Evolutionary conservation across 2,329 filamentous ascomycete species (phyloP), one percentile per base, ranked within the genome.

Genomic region (Fusarium sp.): DNA sequence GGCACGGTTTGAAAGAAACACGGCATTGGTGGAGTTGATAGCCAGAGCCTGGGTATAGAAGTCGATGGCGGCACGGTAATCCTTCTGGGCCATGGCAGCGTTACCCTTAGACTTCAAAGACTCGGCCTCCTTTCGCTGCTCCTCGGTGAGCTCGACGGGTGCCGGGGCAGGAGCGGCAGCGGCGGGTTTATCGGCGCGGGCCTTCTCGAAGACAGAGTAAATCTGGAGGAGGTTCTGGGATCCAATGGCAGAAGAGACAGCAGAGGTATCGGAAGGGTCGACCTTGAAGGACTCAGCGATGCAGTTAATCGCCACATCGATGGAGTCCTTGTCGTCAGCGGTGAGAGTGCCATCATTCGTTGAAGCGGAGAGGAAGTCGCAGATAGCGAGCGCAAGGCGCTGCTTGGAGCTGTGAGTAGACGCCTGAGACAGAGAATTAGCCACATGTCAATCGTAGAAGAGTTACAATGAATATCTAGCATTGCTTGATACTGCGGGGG

Each of bases 1-100:
- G 13, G 96, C 96, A 71, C 96, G 93, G 88, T 99, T 99, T 67
- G 93, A 97, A 40, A 99, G 91, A 85, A 96, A 99, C 80, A 99
- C 96, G 39, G 94, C 92, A 82, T 99, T 98, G 70, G 88, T 84
- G 3, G 96, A 93, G 71, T 92, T 82, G 53, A 97, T 84, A 56
- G 88, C 85, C 25, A 99, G 88, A 6, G 96, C 96, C 79, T 95
- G 86, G 25, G 92, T 93, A 85, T 99, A 99, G 71, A 92, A 84
- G 73, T 93, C 89, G 77, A 98, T 93, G 65, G 96, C 96, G 41
- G 83, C 76, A 45, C 84, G 75, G 83, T 97, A 97, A 80, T 98
- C 93, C 83, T 97, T 97, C 78, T 91, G 88, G 59, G 93, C 91
- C 94, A 99, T 98, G 62, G 95, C 93, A 54, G 93, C 90, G 82